These are phyloP conservation scores for Xylariaceae sp. DNA, from an alignment of 2,329 filamentous ascomycete species.

Conservation along the genomic window DNA sequence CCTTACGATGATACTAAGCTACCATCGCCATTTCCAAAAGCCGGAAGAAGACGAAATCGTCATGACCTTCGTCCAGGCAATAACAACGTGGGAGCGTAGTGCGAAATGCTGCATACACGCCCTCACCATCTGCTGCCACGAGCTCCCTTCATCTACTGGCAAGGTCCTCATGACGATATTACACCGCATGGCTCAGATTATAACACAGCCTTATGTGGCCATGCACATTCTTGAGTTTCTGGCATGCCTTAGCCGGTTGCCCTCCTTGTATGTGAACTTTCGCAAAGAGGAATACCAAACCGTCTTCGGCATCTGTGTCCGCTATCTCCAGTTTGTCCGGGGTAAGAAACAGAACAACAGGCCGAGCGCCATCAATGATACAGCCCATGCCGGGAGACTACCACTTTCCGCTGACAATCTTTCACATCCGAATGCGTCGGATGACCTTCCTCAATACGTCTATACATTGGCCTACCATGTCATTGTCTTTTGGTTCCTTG, in stretches of 20 bases:
- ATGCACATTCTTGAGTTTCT: slow-evolving; percentile 95
- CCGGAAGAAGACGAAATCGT: slow-evolving; percentile 86
- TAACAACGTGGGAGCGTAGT: slow-evolving; percentile 77
- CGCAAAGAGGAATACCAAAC: slow-evolving; percentile 87
- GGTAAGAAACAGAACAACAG: slow-evolving; percentile 53
- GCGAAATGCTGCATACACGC: slow-evolving; percentile 93
- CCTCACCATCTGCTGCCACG: slow-evolving; percentile 89
- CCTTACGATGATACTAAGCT: slow-evolving; percentile 82
- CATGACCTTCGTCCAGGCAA: slow-evolving; percentile 76
- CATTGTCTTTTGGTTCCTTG: slow-evolving; percentile 95
- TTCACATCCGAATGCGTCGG: slow-evolving; percentile 39
- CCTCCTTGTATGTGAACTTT: slow-evolving; percentile 81
- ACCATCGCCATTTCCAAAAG: slow-evolving; percentile 78
- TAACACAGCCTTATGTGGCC: slow-evolving; percentile 85
- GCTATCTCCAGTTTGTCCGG: slow-evolving; percentile 83
- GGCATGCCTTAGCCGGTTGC: slow-evolving; percentile 78
- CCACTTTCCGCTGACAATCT: slow-evolving; percentile 24
- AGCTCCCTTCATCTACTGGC: slow-evolving; percentile 80
- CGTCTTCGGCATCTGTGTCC: slow-evolving; percentile 91
- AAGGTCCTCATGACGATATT: slow-evolving; percentile 81
- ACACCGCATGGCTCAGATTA: slow-evolving; percentile 91
- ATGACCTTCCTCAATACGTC: slow-evolving; percentile 87
- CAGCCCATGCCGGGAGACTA: slow-evolving; percentile 25
- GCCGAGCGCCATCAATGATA: slow-evolving; percentile 42
- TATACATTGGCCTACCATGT: slow-evolving; percentile 92